Evolutionary conservation across 1,284 basidiomycete genomes (phyloP).

Genomic region (Athelia sp.): DNA sequence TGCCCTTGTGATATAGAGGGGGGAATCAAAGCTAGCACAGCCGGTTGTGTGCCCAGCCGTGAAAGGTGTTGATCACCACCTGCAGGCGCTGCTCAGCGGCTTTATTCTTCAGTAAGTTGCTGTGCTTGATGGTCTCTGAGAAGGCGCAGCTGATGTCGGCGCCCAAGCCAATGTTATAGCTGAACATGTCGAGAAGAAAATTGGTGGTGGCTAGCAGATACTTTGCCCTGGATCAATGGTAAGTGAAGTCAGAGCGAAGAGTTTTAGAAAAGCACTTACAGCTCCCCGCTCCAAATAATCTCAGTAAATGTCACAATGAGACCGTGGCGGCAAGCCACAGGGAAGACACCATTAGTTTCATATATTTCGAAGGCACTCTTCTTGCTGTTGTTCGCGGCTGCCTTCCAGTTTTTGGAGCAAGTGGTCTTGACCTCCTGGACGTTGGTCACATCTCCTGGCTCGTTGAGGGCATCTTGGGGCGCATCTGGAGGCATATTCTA

Average conservation of each 20-base stretch:
- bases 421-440: background rate
- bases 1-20: constrained; percentile 13
- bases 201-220: constrained; percentile 11
- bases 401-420: background rate
- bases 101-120: constrained; percentile 11
- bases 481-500: background rate
- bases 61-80: constrained; percentile 19
- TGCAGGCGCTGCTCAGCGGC: background rate
- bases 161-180: constrained; percentile 5
- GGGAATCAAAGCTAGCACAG: constrained; percentile 20
- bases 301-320: constrained; percentile 11
- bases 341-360: constrained; percentile 16
- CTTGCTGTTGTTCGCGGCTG: background rate
- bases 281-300: constrained; percentile 15
- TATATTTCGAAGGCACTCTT: constrained; percentile 3
- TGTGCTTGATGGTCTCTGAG: constrained; percentile 7
- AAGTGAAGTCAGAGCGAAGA: no score
- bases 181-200: constrained; percentile 8
- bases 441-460: background rate
- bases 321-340: constrained; percentile 16
- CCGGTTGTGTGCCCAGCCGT: constrained; percentile 22
- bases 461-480: background rate
- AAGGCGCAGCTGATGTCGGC: constrained; percentile 14
- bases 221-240: constrained; percentile 10
- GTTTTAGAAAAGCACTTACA: constrained; percentile 6